A percentile compares a stretch with the other conserved stretches of the same genome.
phyloP scores from a whole-genome alignment of 768 basidiomycete species.

The Russula ochroleuca region DNA sequence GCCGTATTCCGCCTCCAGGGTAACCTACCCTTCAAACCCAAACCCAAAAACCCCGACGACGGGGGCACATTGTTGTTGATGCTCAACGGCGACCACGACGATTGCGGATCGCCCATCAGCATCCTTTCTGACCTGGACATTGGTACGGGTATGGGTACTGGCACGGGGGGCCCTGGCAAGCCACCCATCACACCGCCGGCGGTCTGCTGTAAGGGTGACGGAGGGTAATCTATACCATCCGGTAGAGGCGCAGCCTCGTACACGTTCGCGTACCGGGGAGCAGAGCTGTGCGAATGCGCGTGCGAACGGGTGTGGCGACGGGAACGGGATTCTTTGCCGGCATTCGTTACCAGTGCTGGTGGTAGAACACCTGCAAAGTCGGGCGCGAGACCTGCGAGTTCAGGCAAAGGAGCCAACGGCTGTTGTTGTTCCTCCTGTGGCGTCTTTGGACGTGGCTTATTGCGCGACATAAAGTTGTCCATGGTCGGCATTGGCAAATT shows the following conservation, averaged over 20 bases:
- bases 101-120: not conserved
- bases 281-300: not conserved
- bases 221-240: constrained; percentile 20
- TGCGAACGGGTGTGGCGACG: not conserved
- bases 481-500: constrained; percentile 14
- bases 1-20: constrained; percentile 24
- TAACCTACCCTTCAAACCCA: constrained; percentile 8
- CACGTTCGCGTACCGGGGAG: not conserved
- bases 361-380: constrained; percentile 4
- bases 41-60: constrained; percentile 7
- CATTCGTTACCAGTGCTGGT: not conserved
- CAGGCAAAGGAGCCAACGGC: constrained; percentile 9
- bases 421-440: not conserved
- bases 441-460: constrained; percentile 1
- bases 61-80: not conserved
- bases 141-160: not conserved
- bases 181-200: not conserved
- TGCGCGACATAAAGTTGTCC: not conserved
- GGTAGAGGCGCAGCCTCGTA: constrained; percentile 26
- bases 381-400: constrained; percentile 11
- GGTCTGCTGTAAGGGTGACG: constrained; percentile 14
- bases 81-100: constrained; percentile 6
- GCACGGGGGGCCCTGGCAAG: not conserved
- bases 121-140: not conserved
- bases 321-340: not conserved